phyloP scores from a whole-genome alignment of 2,329 filamentous ascomycete genomes.

The Davidsoniella neocaledoniae region DNA sequence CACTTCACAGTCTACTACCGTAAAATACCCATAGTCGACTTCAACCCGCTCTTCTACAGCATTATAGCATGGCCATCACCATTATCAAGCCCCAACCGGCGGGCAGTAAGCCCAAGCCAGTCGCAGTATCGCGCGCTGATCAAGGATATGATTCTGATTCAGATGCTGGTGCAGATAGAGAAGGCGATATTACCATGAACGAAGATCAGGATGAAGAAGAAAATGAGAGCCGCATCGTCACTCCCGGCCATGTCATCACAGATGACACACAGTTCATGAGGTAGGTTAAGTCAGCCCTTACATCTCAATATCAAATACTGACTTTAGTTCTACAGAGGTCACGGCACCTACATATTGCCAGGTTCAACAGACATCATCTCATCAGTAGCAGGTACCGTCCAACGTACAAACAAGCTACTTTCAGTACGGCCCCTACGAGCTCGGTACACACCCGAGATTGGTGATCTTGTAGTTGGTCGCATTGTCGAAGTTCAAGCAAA shows the following conservation, averaged over 20 bases:
- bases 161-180: slow-evolving; percentile 28
- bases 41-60: no score
- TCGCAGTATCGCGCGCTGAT: slow-evolving; percentile 14
- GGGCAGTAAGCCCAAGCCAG: slow-evolving; percentile 2
- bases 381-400: slow-evolving; percentile 77
- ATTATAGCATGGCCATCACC: slow-evolving; percentile 29
- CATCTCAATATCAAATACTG: background rate
- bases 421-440: slow-evolving; percentile 80
- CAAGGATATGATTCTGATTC: slow-evolving; percentile 26
- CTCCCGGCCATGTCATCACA: slow-evolving; percentile 77
- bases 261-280: slow-evolving; percentile 95
- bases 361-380: slow-evolving; percentile 57
- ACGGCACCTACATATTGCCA: slow-evolving; percentile 67
- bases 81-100: slow-evolving; percentile 27
- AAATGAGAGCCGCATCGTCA: slow-evolving; percentile 46
- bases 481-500: slow-evolving; percentile 89
- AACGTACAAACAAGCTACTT: slow-evolving; percentile 92
- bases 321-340: slow-evolving; percentile 43
- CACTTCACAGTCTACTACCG: no score
- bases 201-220: slow-evolving; percentile 12
- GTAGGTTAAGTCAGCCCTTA: slow-evolving; percentile 23
- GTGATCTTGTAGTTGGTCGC: slow-evolving; percentile 83
- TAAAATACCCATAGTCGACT: no score
- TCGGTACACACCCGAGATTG: slow-evolving; percentile 88
- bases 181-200: slow-evolving; percentile 30